Conservation (phyloP, 805 yeast genomes). For the Wickerhamiella cacticola region DNA sequence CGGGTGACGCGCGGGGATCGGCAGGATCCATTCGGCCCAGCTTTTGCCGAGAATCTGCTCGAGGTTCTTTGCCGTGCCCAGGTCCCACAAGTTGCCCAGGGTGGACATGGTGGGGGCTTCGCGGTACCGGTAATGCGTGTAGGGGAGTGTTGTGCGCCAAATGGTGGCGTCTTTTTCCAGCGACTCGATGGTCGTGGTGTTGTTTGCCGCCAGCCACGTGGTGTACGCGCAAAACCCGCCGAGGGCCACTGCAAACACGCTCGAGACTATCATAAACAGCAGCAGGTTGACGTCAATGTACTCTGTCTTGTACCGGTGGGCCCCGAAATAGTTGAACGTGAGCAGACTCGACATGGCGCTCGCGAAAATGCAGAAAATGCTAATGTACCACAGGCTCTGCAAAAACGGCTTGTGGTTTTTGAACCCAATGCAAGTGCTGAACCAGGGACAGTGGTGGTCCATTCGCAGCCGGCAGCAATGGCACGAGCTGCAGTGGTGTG, state of each 20-base stretch:
- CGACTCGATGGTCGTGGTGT: conserved; percentile 73
- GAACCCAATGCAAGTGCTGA: conserved; percentile 76
- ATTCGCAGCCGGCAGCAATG: conserved; percentile 34
- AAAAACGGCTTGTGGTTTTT: conserved; percentile 67
- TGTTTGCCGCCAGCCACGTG: conserved; percentile 45
- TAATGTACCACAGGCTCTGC: conserved; percentile 52
- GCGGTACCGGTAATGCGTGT: conserved; percentile 30
- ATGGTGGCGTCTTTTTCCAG: conserved; percentile 28
- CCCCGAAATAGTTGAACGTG: conserved; percentile 17
- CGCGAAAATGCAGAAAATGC: conserved; percentile 29
- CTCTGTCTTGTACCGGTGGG: conserved; percentile 25
- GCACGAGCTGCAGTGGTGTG: conserved; percentile 35
- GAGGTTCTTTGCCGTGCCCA: conserved; percentile 59
- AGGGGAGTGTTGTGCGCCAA: conserved; percentile 29
- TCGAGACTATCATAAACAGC: conserved; percentile 43
- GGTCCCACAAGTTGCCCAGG: conserved; percentile 60
- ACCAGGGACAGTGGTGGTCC: conserved; percentile 84
- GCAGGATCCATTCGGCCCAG: conserved; percentile 61
- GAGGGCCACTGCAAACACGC: conserved; percentile 46
- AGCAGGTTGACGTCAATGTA: conserved; percentile 48
- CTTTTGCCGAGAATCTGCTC: conserved; percentile 56
- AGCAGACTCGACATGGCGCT: conserved; percentile 26
- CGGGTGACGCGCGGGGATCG: conserved; percentile 33
- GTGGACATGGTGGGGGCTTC: conserved; percentile 35
- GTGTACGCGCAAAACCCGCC: conserved; percentile 38